phyloP scores from a whole-genome alignment of 202 grass and related monocot genomes.

The Tripidium arundinaceum region DNA sequence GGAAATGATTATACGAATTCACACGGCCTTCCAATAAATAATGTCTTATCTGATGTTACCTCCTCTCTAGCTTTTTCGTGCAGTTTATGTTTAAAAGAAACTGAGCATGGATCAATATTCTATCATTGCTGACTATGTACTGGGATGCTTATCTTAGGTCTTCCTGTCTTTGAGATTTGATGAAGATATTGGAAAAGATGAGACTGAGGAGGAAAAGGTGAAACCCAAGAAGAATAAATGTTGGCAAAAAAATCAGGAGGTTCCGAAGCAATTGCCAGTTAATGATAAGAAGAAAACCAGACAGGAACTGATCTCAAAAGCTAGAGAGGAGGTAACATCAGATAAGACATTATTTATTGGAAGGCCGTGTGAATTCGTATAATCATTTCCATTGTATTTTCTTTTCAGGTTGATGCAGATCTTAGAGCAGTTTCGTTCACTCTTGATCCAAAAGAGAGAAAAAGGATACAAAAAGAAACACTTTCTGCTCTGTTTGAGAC shows the following conservation, averaged over 20 bases:
- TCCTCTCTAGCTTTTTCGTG: constrained; percentile 20
- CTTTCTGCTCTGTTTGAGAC: constrained; percentile 84
- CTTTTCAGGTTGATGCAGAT: constrained; percentile 70
- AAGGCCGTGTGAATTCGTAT: neutral
- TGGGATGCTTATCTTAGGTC: constrained; percentile 43
- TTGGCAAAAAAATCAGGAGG: constrained; percentile 53
- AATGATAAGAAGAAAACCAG: constrained; percentile 78
- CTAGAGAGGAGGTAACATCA: constrained; percentile 73
- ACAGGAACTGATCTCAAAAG: constrained; percentile 64
- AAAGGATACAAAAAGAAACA: constrained; percentile 77
- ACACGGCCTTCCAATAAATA: too few species aligned
- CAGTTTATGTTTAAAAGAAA: neutral
- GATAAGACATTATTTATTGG: neutral
- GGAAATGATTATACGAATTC: too few species aligned
- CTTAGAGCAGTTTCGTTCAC: constrained; percentile 86
- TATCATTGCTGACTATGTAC: neutral
- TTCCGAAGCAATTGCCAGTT: constrained; percentile 41
- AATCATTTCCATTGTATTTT: constrained; percentile 15
- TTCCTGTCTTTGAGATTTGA: constrained; percentile 91
- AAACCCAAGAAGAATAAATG: constrained; percentile 61
- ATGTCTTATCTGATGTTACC: too few species aligned
- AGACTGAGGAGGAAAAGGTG: constrained; percentile 46
- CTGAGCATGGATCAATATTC: neutral
- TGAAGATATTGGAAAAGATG: constrained; percentile 74
- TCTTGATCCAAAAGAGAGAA: constrained; percentile 62